Conservation (phyloP, 257 asterid genomes). For the Solanum rostratum region DNA sequence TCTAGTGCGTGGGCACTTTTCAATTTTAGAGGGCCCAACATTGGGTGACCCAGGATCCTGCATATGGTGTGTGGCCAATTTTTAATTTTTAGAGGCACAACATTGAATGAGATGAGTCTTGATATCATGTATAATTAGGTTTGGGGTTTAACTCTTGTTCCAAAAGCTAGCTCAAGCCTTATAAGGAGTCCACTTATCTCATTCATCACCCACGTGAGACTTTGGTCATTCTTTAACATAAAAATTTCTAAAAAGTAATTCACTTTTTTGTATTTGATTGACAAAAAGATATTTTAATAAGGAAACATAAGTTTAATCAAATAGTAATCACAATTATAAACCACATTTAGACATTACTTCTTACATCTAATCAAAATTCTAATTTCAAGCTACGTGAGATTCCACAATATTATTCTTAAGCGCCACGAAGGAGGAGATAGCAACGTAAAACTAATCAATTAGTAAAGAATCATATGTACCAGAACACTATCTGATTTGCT, state of each 20-base stretch:
- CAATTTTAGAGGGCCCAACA: too few species aligned
- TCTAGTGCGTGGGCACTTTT: too few species aligned
- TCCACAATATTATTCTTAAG: not conserved
- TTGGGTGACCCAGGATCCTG: too few species aligned
- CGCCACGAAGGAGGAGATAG: not conserved
- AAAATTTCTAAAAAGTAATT: not conserved
- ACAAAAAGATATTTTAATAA: not conserved
- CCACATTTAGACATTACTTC: not conserved
- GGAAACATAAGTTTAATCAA: not conserved
- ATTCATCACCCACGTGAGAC: too few species aligned
- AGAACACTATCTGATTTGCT: not conserved
- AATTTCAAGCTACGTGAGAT: not conserved
- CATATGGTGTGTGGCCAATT: too few species aligned
- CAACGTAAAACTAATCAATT: not conserved
- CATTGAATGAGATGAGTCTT: too few species aligned
- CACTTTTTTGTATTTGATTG: not conserved
- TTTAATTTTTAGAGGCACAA: too few species aligned
- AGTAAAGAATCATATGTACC: not conserved
- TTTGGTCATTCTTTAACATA: not conserved
- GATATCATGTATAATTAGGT: too few species aligned
- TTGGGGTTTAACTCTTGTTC: accelerated
- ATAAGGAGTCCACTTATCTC: too few species aligned
- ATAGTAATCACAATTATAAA: not conserved
- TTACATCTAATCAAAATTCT: not conserved
- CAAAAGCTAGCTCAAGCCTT: too few species aligned